Evolutionary conservation across 2,329 filamentous ascomycete species (phyloP), one percentile per base, ranked within the genome.

Genomic region (Gaeumannomyces tritici): DNA sequence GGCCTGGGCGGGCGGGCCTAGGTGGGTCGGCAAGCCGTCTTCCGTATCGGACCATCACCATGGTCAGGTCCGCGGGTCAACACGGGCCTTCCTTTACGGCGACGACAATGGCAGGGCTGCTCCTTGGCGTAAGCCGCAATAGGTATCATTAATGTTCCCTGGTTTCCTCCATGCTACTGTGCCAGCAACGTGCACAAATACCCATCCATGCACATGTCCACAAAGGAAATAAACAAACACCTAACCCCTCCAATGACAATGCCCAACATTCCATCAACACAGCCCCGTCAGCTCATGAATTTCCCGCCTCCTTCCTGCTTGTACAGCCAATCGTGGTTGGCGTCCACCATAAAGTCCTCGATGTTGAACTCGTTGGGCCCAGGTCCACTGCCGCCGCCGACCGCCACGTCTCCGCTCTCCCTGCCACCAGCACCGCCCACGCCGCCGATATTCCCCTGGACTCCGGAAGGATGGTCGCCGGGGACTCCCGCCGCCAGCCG

Each of bases 301-400:
- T 72, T 71, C 15, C 54, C 31, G 15, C 64, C 65, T 15, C 68
- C 68, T 28, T 79, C 76, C 62, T 81, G 79, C 69, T 87, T 87
- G 63, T 85, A 87, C n/a, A 90, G 79, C 88, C 89, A 91, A 71
- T 91, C 88, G 65, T 85, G 86, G 67, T 83, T 89, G 2, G 84
- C 85, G 74, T 91, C 88, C 33, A 89, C 82, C 83, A 88, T 90
- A 68, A 89, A 91, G 69, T 91, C 89, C 57, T 86, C 89, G 64
- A 91, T 91, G 68, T 91, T 91, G 68, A 89, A 90, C 72, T 90
- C 87, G 63, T 88, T 88, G 7, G 69, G 66, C 31, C 71, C 66
- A 42, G 54, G 12, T 26, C 54, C 54, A 47, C 70, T 68, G 13
- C 65, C 66, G 55, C 62, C 62, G 29, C 62, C 66, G 35, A 33